Base-by-base conservation (phyloP, 169 alveolate species). In the Cryptosporidium xiaoi region DNA sequence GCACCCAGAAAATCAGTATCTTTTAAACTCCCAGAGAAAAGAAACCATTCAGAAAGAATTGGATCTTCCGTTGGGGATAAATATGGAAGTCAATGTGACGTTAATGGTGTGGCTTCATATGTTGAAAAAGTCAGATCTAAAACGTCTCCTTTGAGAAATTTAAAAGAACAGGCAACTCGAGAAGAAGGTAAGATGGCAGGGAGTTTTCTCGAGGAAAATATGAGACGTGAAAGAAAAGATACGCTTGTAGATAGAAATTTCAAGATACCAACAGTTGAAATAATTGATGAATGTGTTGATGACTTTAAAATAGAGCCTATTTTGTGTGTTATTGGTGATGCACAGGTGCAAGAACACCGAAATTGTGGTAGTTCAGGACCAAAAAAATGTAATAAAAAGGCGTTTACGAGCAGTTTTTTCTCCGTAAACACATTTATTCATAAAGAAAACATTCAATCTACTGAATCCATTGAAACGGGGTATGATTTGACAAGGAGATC, bases 1-100 rank as follows among this genome's bases (percentile, higher is more conserved):
- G 27, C 20, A n/a, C 24, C 24, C 33, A 34, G 51, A 62, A 48
- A 56, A 15, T 60, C 65, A 10, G 65, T 46, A 18, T 18, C 65
- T 12, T 55, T 44, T 24, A 77, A 44, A 33, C 13, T 77, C 13
- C 71, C 71, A 13, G 77, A 44, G 20, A 24, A 5, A 15, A 33
- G 24, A 20, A 58, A 48, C 20, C 71, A 64, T 2, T 77, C 71
- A 31, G 62, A 77, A 18, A 60, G 77, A 2, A 50, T n/a, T n/a
- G 24, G 64, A 27, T 58, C 51, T 3, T 20, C 12, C 6, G 6
- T 7, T 55, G 7, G 67, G 2, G 46, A 62, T 8, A 15, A 27
- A 20, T n/a, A 62, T 15, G 67, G 24, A 33, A 62, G 18, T 4
- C 1, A 55, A 55, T 55, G 31, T 20, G 64, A 55, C 0, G 6